Base-by-base conservation (phyloP, 352 stramenopile genomes). In the Globisporangium sylvaticum region DNA sequence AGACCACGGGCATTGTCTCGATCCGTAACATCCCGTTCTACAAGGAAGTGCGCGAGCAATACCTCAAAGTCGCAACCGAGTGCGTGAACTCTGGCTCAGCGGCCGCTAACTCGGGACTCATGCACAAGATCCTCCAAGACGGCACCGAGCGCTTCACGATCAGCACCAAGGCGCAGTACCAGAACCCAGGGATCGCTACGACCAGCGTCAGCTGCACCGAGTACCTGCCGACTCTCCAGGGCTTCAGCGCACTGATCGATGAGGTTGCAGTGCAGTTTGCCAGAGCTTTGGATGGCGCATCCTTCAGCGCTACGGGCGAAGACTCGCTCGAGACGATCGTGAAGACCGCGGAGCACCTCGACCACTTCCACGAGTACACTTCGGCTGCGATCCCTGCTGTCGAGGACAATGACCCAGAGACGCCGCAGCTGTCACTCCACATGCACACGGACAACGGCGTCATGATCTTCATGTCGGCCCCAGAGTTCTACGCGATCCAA, bases 391-490 rank as follows among this genome's bases (percentile, higher is more conserved):
- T 9, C 12, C 22, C 42, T 12, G 22, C 15, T 20, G 34, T 3
- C n/a, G 25, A 22, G 18, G 37, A 44, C 37, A 48, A 3, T 6
- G 53, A 55, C 6, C 22, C 60, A 1, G 15, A 32, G 6, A 58
- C 62, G 44, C 66, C 15, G 37, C 37, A 44, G 37, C 37, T 76
- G 24, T 67, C 55, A 6, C 59, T 74, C 1, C 57, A 71, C n/a
- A 18, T 74, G 29, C 68, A 74, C 65, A 68, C 64, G 54, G 68
- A 74, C 68, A 70, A 71, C 31, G 68, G 68, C 15, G 20, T 74
- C 20, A 58, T 68, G 37, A 69, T 74, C 44, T 64, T 74, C 27
- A 74, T 69, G 59, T 65, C 68, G 10, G 59, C 52, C 3, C 68
- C 68, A 18, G 54, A 53, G 32, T 74, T 71, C 68, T 71, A 71